These are phyloP conservation scores for Santalum album DNA, from an alignment of 164 flowering plant genomes.

Conservation along the genomic window DNA sequence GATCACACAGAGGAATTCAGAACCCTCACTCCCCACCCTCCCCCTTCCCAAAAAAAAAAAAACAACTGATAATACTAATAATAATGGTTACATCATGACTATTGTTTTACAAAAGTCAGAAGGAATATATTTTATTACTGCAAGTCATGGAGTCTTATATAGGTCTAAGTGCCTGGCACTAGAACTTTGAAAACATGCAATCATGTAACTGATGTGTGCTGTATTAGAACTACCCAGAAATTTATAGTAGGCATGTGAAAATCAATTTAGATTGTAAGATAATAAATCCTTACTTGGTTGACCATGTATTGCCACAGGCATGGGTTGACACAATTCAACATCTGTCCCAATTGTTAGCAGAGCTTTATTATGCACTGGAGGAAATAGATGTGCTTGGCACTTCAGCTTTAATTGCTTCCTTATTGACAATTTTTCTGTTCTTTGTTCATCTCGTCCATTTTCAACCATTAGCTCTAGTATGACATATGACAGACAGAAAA, in stretches of 20 bases:
- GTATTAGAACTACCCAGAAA: too few species aligned
- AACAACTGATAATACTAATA: too few species aligned
- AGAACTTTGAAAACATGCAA: too few species aligned
- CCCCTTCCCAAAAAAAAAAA: too few species aligned
- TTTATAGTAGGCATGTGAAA: not conserved
- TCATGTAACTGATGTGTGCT: too few species aligned
- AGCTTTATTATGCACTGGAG: constrained; percentile 27
- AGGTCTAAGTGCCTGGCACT: too few species aligned
- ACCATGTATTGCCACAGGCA: constrained; percentile 18
- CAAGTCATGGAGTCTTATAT: too few species aligned
- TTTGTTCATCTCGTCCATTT: constrained; percentile 38
- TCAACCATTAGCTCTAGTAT: constrained; percentile 47
- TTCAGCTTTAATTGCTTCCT: constrained; percentile 83
- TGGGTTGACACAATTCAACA: constrained; percentile 20
- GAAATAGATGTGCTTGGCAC: constrained; percentile 51
- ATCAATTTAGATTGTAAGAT: not conserved
- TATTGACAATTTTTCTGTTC: constrained; percentile 66
- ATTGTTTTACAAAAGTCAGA: too few species aligned
- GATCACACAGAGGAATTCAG: too few species aligned
- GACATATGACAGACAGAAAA: not conserved
- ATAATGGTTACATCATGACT: too few species aligned
- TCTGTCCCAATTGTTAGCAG: constrained; percentile 17
- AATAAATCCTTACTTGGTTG: constrained; percentile 44
- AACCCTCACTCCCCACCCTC: too few species aligned
- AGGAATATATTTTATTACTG: too few species aligned